These are phyloP conservation scores for Apiotrichum mycotoxinovorans DNA, from an alignment of 1,284 basidiomycete genomes.

Conservation along the genomic window DNA sequence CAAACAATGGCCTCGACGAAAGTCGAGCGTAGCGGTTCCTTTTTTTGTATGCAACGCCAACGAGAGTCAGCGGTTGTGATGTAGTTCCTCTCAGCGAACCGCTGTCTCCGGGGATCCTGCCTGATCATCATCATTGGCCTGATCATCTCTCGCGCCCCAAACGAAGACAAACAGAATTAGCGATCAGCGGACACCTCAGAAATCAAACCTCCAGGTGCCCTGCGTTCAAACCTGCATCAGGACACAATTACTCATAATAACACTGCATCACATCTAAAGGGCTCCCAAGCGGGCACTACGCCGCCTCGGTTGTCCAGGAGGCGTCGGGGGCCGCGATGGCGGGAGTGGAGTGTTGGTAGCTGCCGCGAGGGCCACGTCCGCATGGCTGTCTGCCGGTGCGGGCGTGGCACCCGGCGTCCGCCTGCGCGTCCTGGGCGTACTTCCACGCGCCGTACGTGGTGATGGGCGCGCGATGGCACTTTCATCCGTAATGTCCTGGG, in stretches of 20 bases:
- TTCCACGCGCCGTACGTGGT: neutral
- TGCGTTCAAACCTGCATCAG: too few relatives aligned
- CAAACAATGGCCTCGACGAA: too few relatives aligned
- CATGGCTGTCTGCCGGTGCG: neutral
- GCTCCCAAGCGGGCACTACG: constrained; percentile 1
- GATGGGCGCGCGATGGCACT: neutral
- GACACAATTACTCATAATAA: neutral
- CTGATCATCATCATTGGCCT: too few relatives aligned
- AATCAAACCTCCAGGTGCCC: too few relatives aligned
- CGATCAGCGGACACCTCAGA: too few relatives aligned
- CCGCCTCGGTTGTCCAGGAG: neutral
- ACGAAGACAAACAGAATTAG: too few relatives aligned
- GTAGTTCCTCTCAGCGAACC: too few relatives aligned
- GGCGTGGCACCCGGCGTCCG: neutral
- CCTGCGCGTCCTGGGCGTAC: neutral
- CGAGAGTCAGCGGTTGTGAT: too few relatives aligned
- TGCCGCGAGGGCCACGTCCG: neutral
- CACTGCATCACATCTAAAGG: neutral
- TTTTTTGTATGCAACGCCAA: too few relatives aligned
- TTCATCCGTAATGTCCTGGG: neutral
- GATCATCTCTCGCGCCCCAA: too few relatives aligned
- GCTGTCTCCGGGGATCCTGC: too few relatives aligned
- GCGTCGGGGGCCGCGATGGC: neutral
- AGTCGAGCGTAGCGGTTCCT: too few relatives aligned
- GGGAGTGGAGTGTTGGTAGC: constrained; percentile 5